phyloP scores from a whole-genome alignment of 2,329 filamentous ascomycete genomes.

The Fusarium papillatum region DNA sequence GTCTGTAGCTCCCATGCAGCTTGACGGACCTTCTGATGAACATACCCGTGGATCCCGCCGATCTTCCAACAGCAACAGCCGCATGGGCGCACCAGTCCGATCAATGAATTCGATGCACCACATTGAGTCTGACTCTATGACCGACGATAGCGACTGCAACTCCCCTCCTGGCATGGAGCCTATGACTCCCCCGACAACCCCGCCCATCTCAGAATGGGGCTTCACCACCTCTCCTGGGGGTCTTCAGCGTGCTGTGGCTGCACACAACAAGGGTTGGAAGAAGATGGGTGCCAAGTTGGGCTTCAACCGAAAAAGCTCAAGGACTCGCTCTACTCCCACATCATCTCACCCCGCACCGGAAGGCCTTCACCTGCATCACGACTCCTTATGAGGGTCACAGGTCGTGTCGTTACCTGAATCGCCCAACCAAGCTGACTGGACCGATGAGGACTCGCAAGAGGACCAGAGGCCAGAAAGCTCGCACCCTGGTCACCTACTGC shows the following conservation, averaged over 20 bases:
- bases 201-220: constrained; percentile 72
- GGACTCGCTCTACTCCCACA: constrained; percentile 57
- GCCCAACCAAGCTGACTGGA: constrained; percentile 42
- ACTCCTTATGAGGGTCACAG: constrained; percentile 70
- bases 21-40: constrained; percentile 53
- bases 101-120: constrained; percentile 60
- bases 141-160: constrained; percentile 75
- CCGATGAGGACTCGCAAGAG: constrained; percentile 29
- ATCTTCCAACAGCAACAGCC: constrained; percentile 47
- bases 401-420: constrained; percentile 64
- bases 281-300: constrained; percentile 74
- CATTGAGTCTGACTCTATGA: constrained; percentile 64
- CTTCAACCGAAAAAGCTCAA: constrained; percentile 65
- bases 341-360: constrained; percentile 58
- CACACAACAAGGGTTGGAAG: constrained; percentile 73
- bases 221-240: constrained; percentile 66
- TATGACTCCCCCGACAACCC: constrained; percentile 82
- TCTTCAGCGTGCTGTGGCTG: constrained; percentile 66
- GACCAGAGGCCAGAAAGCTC: constrained; percentile 57
- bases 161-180: constrained; percentile 70
- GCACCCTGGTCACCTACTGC: constrained; percentile 59
- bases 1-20: constrained; percentile 59
- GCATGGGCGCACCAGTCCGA: constrained; percentile 50
- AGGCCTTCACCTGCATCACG: constrained; percentile 51
- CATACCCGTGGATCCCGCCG: constrained; percentile 59